These are phyloP conservation scores for Apodospora peruviana DNA, from an alignment of 495 filamentous ascomycete species.

Conservation along the genomic window DNA sequence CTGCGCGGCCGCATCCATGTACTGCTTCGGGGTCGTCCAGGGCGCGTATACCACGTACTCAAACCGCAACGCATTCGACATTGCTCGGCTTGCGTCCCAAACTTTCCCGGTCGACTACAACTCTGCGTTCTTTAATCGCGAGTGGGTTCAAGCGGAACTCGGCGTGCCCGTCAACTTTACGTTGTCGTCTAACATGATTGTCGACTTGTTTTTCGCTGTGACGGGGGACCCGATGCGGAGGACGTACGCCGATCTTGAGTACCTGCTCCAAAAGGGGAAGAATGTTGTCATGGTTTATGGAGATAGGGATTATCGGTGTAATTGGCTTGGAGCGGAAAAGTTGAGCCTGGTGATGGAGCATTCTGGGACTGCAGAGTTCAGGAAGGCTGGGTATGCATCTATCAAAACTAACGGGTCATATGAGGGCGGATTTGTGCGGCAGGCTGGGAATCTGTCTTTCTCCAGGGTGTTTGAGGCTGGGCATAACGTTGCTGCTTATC, in stretches of 20 bases:
- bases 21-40: conserved; percentile 2
- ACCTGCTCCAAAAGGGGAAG: conserved; percentile 48
- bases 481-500: conserved; percentile 58
- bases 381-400: conserved; percentile 43
- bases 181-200: conserved; percentile 27
- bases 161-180: conserved; percentile 65
- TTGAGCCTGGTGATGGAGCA: conserved; percentile 49
- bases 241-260: conserved; percentile 47
- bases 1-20: background rate
- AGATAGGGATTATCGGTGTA: conserved; percentile 56
- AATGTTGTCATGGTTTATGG: conserved; percentile 58
- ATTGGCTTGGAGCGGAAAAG: conserved; percentile 52
- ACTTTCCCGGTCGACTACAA: conserved; percentile 59
- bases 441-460: conserved; percentile 57
- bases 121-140: conserved; percentile 53
- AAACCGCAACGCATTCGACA: conserved; percentile 45
- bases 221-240: conserved; percentile 20
- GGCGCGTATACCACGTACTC: background rate
- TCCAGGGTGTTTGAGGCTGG: conserved; percentile 55
- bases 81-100: conserved; percentile 42
- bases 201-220: conserved; percentile 39
- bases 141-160: conserved; percentile 53
- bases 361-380: conserved; percentile 27
- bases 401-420: conserved; percentile 44
- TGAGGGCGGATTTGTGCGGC: conserved; percentile 52